These are phyloP conservation scores for Gamarada debralockiae DNA, from an alignment of 495 filamentous ascomycete genomes.

Conservation along the genomic window DNA sequence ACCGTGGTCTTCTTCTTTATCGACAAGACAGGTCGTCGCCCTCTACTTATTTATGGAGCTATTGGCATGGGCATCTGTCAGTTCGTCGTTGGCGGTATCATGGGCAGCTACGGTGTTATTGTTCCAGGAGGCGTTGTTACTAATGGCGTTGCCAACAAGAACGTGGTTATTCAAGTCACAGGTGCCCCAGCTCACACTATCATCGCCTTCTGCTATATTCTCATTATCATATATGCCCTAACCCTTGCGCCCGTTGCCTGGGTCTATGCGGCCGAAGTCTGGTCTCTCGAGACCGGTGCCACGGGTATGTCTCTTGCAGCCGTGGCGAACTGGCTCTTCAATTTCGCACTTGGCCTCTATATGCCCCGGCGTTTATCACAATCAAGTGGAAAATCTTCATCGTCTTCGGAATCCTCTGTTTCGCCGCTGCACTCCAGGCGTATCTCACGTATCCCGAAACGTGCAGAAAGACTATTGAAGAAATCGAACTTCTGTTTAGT, in stretches of 20 bases:
- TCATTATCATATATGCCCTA: conserved; percentile 67
- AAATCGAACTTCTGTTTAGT: conserved; percentile 60
- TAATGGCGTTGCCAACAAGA: conserved; percentile 50
- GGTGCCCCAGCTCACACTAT: conserved; percentile 63
- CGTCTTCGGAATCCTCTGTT: conserved; percentile 70
- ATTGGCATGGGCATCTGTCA: conserved; percentile 67
- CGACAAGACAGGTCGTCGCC: conserved; percentile 67
- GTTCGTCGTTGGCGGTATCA: conserved; percentile 60
- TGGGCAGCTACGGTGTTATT: conserved; percentile 42
- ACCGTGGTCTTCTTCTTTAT: conserved; percentile 60
- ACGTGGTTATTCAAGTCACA: conserved; percentile 59
- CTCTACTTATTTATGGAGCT: conserved; percentile 65
- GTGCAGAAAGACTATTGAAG: conserved; percentile 65
- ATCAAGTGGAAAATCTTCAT: conserved; percentile 72
- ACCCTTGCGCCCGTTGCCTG: conserved; percentile 68
- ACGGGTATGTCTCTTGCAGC: conserved; percentile 65
- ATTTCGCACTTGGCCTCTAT: conserved; percentile 69
- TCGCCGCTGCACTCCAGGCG: conserved; percentile 57
- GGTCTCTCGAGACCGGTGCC: conserved; percentile 71
- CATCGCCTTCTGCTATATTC: conserved; percentile 69
- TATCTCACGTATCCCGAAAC: conserved; percentile 73
- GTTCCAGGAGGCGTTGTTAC: conserved; percentile 52
- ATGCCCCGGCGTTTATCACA: conserved; percentile 65
- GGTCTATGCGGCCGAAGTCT: conserved; percentile 76
- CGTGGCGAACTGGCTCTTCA: conserved; percentile 71